Evolutionary conservation across 169 alveolate species (phyloP).

Genomic region (Pseudocohnilembus persalinus): DNA sequence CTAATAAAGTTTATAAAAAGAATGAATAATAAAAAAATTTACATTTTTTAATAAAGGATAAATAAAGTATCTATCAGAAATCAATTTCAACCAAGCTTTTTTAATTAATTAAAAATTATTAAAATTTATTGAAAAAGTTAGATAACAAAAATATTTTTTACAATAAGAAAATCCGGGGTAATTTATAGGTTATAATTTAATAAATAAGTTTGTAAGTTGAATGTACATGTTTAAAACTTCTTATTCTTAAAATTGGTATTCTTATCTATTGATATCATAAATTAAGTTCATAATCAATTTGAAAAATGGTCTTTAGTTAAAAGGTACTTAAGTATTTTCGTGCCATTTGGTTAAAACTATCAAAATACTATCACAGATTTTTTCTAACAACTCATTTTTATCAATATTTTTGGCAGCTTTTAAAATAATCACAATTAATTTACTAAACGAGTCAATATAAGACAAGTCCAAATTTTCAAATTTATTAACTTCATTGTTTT

Average conservation of each 20-base stretch:
- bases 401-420: conserved; percentile 35
- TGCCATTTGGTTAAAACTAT: conserved; percentile 67
- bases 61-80: conserved; percentile 90
- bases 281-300: conserved; percentile 69
- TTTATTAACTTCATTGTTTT: not conserved
- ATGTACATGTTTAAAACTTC: conserved; percentile 47
- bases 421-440: conserved; percentile 47
- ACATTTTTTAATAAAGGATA: conserved; percentile 84
- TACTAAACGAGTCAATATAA: conserved; percentile 60
- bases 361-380: conserved; percentile 61
- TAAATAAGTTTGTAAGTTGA: conserved; percentile 68
- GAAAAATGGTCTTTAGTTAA: conserved; percentile 82
- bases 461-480: conserved; percentile 42
- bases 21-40: not conserved
- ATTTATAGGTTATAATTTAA: conserved; percentile 85
- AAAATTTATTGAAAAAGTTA: no score
- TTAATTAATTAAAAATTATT: no score
- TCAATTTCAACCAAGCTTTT: conserved; percentile 95
- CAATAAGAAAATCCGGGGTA: conserved; percentile 97
- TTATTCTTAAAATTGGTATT: conserved; percentile 13
- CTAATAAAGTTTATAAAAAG: not conserved
- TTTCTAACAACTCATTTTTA: conserved; percentile 59
- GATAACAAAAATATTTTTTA: no score
- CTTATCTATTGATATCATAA: conserved; percentile 42
- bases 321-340: conserved; percentile 50